These are phyloP conservation scores for Aphanomyces invadans DNA, from an alignment of 352 stramenopile genomes.

Conservation along the genomic window DNA sequence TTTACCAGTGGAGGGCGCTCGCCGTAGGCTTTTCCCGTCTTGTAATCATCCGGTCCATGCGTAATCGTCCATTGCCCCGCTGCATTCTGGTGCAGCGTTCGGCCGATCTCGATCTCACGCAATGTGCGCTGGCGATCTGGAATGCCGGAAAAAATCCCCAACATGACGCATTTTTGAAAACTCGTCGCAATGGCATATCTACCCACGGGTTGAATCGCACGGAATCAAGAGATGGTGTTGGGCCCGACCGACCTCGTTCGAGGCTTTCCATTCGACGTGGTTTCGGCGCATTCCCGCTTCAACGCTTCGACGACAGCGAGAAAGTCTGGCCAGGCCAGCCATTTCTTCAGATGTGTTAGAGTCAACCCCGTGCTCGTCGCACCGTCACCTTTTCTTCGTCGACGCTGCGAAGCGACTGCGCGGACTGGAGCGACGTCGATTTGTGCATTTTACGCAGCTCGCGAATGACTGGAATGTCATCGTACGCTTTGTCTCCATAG, in stretches of 20 bases:
- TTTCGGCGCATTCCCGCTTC: slow-evolving; percentile 34
- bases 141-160: slow-evolving; percentile 53
- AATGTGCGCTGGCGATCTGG: slow-evolving; percentile 60
- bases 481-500: slow-evolving; percentile 31
- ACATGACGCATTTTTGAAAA: slow-evolving; percentile 55
- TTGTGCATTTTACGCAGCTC: slow-evolving; percentile 54
- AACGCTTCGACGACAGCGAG: slow-evolving; percentile 37
- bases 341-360: slow-evolving; percentile 31
- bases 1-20: slow-evolving; percentile 35
- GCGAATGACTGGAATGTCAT: slow-evolving; percentile 47
- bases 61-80: slow-evolving; percentile 39
- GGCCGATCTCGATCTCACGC: slow-evolving; percentile 48
- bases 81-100: slow-evolving; percentile 38
- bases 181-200: slow-evolving; percentile 35
- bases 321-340: slow-evolving; percentile 56
- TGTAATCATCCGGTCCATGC: slow-evolving; percentile 51
- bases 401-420: slow-evolving; percentile 37
- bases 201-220: too few species aligned
- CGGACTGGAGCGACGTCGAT: slow-evolving; percentile 38
- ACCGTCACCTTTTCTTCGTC: slow-evolving; percentile 45
- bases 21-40: slow-evolving; percentile 46
- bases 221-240: slow-evolving; percentile 7
- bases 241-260: neutral
- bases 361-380: too few species aligned
- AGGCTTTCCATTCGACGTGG: slow-evolving; percentile 19